Evolutionary conservation across 768 basidiomycete species (phyloP), one percentile per base, ranked within the genome.

Genomic region (Exsudoporus frostii): DNA sequence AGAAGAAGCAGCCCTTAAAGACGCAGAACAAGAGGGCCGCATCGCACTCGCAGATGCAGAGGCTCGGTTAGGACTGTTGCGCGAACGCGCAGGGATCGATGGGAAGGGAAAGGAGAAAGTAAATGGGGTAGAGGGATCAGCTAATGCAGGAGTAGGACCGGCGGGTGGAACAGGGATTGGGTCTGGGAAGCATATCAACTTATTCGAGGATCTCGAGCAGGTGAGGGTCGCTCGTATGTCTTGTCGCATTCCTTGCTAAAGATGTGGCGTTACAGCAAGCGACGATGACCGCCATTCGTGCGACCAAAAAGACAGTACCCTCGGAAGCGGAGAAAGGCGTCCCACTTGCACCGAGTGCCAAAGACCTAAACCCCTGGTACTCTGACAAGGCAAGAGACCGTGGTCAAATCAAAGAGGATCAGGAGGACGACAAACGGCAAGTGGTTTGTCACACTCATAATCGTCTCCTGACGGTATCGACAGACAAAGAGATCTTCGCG

Each of bases 281-380:
- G 5, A 71, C 79, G 20, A 65, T 77, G 0, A 73, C 77, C 7
- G 71, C 80, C 2, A 71, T 77, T 14, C 77, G 75, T 22, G 74
- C 78, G 4, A 74, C 78, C 5, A 81, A 79, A 66, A 83, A 83
- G 56, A 57, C 71, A 1, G 57, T 69, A 4, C 65, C 76, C 0
- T 71, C 70, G 7, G 84, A 86, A 60, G 76, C 78, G 0, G 90
- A 93, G 47, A 83, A 81, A 57, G 90, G 91, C 17, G 67, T 90
- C 8, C 76, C 88, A 2, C 74, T 92, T 5, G 90, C 86, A 1
- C 91, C 91, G 0, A 79, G 82, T 4, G 79, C 76, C 6, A 86
- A 90, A 61, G 91, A 93, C 56, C 79, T 90, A 11, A 84, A 82
- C 22, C 90, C 90, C 6, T 93, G 90, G 90, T 93, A 93, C 66